Conservation (phyloP, 495 filamentous ascomycete species). For the Tuber brumale region DNA sequence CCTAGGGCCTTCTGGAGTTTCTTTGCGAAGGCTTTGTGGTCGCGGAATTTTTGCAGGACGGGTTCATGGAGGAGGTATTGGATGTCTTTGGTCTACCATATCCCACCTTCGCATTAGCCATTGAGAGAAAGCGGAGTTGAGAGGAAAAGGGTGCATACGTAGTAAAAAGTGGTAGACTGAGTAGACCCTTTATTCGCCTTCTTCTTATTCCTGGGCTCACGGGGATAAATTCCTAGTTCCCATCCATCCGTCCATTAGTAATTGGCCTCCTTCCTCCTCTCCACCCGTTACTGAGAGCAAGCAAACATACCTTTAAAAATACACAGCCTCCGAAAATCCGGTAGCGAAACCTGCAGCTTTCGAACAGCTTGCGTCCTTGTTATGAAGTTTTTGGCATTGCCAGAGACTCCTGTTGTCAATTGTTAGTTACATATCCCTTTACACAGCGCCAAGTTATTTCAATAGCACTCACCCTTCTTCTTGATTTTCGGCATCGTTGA, state of each 20-base stretch:
- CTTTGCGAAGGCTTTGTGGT: constrained; percentile 91
- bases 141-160: constrained; percentile 94
- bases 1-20: constrained; percentile 90
- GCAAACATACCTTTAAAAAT: constrained; percentile 80
- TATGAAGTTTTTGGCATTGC: constrained; percentile 96
- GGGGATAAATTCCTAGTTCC: constrained; percentile 74
- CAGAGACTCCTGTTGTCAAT: constrained; percentile 59
- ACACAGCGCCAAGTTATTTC: not conserved
- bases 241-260: not conserved
- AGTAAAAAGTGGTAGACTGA: constrained; percentile 93
- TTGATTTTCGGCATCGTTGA: constrained; percentile 71
- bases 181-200: constrained; percentile 89
- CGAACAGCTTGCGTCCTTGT: constrained; percentile 92
- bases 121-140: constrained; percentile 73
- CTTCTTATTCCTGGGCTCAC: constrained; percentile 92
- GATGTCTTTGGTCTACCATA: constrained; percentile 71
- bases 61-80: constrained; percentile 97
- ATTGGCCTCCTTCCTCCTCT: not conserved
- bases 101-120: constrained; percentile 76
- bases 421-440: constrained; percentile 28
- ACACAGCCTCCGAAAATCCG: constrained; percentile 93
- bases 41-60: constrained; percentile 88
- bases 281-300: not conserved
- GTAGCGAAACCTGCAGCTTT: constrained; percentile 93
- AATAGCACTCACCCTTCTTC: constrained; percentile 65